Evolutionary conservation across 306 rosid species (phyloP), one percentile per base, ranked within the genome.

Genomic region (Clitoria ternatea): DNA sequence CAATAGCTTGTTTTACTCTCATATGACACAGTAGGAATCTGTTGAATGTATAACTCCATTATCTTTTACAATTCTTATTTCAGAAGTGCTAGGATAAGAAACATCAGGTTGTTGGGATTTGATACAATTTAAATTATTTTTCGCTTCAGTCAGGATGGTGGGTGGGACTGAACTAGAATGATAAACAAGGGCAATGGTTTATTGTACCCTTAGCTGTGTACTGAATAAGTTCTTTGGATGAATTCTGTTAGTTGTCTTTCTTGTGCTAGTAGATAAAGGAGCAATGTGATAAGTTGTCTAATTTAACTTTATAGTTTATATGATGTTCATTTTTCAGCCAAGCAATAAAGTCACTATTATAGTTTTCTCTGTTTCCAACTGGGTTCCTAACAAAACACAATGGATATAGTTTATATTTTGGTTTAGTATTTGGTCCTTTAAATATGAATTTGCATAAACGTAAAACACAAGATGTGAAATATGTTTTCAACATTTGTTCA

Each of bases 121-220:
- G 17, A 48, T 14, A 19, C 45, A 37, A 23, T 7, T 50, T 45
- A 61, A 40, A 35, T 42, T 5, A 14, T 19, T 52, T 11, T 12
- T 39, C 40, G 36, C 23, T 33, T 47, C n/a, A 9, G 36, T n/a
- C 3, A 8, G 59, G 49, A 54, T 3, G 42, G 11, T 45, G 60
- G 42, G 11, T 45, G 60, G 40, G 33, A 65, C 45, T 43, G 60
- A 52, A 27, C 36, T 27, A 1, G 54, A 48, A 35, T 45, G 77
- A 33, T 35, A 47, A 33, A 61, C 43, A 9, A 1, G 36, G 35
- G 66, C 37, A 27, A 22, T 10, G 22, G 23, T 52, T 22, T 55
- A 55, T 64, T 74, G 79, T 70, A 9, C 49, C 59, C 39, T 66
- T 54, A 20, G 23, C 29, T 30, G 45, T 40, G 20, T 39, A 26